Percentiles rank a stretch among this genome's conserved stretches.
Evolutionary conservation across 2,329 filamentous ascomycete genomes (phyloP).

Genomic region (Penicillium olsonii): DNA sequence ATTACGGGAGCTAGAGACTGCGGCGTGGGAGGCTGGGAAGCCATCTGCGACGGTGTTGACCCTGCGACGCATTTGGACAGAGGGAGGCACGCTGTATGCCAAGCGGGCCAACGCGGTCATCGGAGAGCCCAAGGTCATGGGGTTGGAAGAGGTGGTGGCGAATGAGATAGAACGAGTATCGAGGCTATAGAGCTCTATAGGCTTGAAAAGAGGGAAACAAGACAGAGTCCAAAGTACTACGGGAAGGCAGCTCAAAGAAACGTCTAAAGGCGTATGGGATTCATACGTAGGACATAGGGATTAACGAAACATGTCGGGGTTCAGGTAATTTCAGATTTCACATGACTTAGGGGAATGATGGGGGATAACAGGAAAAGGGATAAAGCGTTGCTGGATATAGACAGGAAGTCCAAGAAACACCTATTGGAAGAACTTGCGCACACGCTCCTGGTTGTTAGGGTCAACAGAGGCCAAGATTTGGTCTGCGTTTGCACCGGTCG

Average conservation of each 20-base stretch:
- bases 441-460: constrained; percentile 76
- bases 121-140: constrained; percentile 56
- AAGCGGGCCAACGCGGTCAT: constrained; percentile 66
- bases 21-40: constrained; percentile 57
- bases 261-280: constrained; percentile 11
- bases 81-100: constrained; percentile 71
- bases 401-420: constrained; percentile 16
- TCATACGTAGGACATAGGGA: constrained; percentile 11
- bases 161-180: constrained; percentile 22
- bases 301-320: constrained; percentile 22
- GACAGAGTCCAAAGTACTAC: neutral
- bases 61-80: constrained; percentile 69
- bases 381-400: constrained; percentile 19
- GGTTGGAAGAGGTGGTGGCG: constrained; percentile 51
- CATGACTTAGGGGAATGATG: constrained; percentile 25
- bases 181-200: constrained; percentile 8
- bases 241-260: neutral
- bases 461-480: constrained; percentile 74
- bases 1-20: constrained; percentile 59
- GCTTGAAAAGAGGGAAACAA: neutral
- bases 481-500: constrained; percentile 72
- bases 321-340: constrained; percentile 28
- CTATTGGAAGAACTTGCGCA: constrained; percentile 76
- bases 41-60: constrained; percentile 60
- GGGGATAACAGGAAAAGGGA: constrained; percentile 15